Evolutionary conservation across 1,284 basidiomycete genomes (phyloP).

Genomic region (Stereum hirsutum): DNA sequence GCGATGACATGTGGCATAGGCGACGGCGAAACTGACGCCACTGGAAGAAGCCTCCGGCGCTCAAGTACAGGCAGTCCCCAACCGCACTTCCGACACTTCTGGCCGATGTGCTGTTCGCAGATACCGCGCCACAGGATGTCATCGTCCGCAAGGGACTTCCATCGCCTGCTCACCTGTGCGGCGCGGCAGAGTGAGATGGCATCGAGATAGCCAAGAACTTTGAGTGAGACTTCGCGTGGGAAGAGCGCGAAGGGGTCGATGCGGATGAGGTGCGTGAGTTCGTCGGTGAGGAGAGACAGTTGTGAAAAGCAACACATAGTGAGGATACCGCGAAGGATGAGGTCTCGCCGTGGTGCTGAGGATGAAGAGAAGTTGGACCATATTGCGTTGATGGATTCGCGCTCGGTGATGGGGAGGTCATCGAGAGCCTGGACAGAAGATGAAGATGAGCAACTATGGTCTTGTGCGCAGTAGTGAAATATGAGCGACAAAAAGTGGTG

Average conservation of each 20-base stretch:
- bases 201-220: conserved; percentile 88
- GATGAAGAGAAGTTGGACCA: conserved; percentile 98
- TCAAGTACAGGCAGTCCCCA: conserved; percentile 95
- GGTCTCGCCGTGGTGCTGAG: conserved; percentile 80
- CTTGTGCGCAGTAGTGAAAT: too few species aligned
- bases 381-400: conserved; percentile 84
- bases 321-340: conserved; percentile 94
- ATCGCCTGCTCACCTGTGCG: conserved; percentile 84
- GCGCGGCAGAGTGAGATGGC: conserved; percentile 93
- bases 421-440: conserved; percentile 71
- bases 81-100: conserved; percentile 95
- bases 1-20: conserved; percentile 22
- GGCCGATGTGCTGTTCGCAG: conserved; percentile 98
- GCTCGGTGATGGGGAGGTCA: conserved; percentile 81
- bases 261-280: conserved; percentile 85
- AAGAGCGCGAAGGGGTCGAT: conserved; percentile 92
- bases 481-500: too few species aligned
- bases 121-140: conserved; percentile 95
- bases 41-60: conserved; percentile 43
- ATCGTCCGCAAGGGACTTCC: conserved; percentile 91
- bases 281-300: conserved; percentile 92
- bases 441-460: too few species aligned
- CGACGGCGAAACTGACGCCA: conserved; percentile 24
- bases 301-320: conserved; percentile 99
- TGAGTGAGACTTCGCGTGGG: conserved; percentile 86